Conservation (phyloP, 306 rosid genomes). For the Prosopis cineraria region DNA sequence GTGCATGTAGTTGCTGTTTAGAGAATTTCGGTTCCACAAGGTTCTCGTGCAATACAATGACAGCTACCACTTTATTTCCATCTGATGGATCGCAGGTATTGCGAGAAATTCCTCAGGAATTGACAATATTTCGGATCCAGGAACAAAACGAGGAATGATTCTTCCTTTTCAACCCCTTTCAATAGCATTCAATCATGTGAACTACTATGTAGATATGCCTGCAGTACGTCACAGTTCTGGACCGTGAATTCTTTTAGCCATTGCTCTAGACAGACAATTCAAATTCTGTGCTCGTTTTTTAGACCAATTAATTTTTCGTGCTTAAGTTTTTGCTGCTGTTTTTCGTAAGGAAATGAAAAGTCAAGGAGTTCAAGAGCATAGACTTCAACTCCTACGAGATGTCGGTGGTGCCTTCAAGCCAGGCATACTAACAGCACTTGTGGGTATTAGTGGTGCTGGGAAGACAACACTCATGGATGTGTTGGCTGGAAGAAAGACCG, state of each 20-base stretch:
- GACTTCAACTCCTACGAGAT: constrained; percentile 64
- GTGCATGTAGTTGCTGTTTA: constrained; percentile 2
- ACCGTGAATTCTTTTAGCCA: neutral
- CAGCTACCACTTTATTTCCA: neutral
- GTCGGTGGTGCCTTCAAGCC: constrained; percentile 71
- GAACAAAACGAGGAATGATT: constrained; percentile 51
- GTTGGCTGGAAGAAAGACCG: constrained; percentile 64
- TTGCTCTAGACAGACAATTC: no score
- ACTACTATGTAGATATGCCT: constrained; percentile 75
- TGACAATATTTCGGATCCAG: constrained; percentile 2
- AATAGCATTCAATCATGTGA: constrained; percentile 61
- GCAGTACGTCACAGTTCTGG: constrained; percentile 42
- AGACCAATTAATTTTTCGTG: neutral
- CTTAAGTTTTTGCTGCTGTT: neutral
- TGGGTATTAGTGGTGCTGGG: constrained; percentile 73
- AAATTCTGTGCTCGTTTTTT: neutral
- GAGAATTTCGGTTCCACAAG: neutral
- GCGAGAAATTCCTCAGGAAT: constrained; percentile 25
- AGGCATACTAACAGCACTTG: constrained; percentile 60
- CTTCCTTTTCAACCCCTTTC: constrained; percentile 67
- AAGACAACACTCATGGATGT: constrained; percentile 75
- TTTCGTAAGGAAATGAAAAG: constrained; percentile 60
- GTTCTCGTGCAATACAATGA: neutral
- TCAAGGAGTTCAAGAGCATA: constrained; percentile 46
- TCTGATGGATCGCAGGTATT: neutral